phyloP scores from a whole-genome alignment of 805 yeast species.

The Lipomyces yamanashiensis region DNA sequence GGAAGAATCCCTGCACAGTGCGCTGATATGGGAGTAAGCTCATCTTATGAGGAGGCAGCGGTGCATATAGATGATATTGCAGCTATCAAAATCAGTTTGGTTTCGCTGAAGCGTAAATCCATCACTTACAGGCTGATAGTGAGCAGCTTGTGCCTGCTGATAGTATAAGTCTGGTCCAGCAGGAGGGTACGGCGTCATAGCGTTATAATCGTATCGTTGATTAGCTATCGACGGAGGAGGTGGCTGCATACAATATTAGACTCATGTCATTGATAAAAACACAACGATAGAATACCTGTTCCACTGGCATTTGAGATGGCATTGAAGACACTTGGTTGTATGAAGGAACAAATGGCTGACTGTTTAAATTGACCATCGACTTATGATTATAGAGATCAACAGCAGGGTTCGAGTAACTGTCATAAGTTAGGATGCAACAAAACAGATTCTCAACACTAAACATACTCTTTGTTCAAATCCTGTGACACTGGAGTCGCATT shows the following conservation, averaged over 20 bases:
- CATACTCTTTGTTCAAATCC: slow-evolving; percentile 9
- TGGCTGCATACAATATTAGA: not conserved
- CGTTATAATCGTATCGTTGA: slow-evolving; percentile 23
- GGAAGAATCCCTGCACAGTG: slow-evolving; percentile 68
- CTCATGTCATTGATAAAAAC: not conserved
- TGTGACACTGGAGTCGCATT: not conserved
- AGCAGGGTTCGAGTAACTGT: slow-evolving; percentile 10
- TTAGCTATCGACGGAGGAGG: slow-evolving; percentile 3
- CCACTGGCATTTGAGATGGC: slow-evolving; percentile 14
- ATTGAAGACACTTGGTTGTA: slow-evolving; percentile 14
- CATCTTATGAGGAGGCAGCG: slow-evolving; percentile 74
- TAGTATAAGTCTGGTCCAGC: slow-evolving; percentile 31
- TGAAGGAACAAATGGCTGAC: slow-evolving; percentile 20
- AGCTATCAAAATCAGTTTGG: slow-evolving; percentile 41
- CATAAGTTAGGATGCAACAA: not conserved
- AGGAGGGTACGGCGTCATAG: slow-evolving; percentile 15
- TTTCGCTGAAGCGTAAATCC: not conserved
- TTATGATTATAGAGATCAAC: slow-evolving; percentile 18
- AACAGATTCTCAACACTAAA: not conserved
- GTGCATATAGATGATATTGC: slow-evolving; percentile 88
- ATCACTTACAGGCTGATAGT: slow-evolving; percentile 36
- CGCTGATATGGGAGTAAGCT: slow-evolving; percentile 74
- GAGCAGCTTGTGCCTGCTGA: slow-evolving; percentile 42
- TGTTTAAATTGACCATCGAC: slow-evolving; percentile 3
- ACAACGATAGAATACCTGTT: slow-evolving; percentile 3